These are phyloP conservation scores for Agrostemma githago DNA, from an alignment of 148 eudicot genomes.

Conservation along the genomic window DNA sequence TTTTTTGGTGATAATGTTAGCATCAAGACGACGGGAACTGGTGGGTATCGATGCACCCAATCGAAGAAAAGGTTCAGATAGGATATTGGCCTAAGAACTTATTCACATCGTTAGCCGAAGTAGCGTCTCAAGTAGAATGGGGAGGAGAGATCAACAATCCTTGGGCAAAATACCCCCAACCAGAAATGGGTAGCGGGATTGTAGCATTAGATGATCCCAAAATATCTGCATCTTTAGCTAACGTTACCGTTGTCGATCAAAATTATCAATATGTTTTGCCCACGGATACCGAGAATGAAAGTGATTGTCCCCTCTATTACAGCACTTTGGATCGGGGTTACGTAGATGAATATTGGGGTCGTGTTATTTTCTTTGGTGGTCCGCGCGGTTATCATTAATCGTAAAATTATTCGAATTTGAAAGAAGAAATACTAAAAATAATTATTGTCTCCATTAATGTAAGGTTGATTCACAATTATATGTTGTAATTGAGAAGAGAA, in stretches of 20 bases:
- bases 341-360: not conserved
- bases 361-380: slow-evolving; percentile 9
- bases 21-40: slow-evolving; percentile 6
- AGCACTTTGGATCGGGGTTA: not conserved
- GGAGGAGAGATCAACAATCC: slow-evolving; percentile 16
- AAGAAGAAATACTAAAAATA: no score
- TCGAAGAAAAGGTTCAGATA: not conserved
- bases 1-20: not conserved
- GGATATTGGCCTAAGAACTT: slow-evolving; percentile 16
- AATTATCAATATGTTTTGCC: not conserved
- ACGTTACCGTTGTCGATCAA: not conserved
- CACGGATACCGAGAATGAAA: not conserved
- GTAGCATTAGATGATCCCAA: not conserved
- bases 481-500: no score
- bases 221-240: not conserved
- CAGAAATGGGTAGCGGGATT: not conserved
- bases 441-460: no score
- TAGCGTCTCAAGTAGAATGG: slow-evolving; percentile 7
- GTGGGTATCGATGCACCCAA: not conserved
- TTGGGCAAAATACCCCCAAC: not conserved
- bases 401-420: no score
- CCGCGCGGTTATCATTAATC: no score
- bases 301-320: not conserved
- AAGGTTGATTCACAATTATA: no score
- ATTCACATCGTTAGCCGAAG: slow-evolving; percentile 1